Percentiles rank a stretch among this genome's conserved stretches.
phyloP scores from a whole-genome alignment of 1,139 yeast genomes.

The Geotrichum macrosporum region DNA sequence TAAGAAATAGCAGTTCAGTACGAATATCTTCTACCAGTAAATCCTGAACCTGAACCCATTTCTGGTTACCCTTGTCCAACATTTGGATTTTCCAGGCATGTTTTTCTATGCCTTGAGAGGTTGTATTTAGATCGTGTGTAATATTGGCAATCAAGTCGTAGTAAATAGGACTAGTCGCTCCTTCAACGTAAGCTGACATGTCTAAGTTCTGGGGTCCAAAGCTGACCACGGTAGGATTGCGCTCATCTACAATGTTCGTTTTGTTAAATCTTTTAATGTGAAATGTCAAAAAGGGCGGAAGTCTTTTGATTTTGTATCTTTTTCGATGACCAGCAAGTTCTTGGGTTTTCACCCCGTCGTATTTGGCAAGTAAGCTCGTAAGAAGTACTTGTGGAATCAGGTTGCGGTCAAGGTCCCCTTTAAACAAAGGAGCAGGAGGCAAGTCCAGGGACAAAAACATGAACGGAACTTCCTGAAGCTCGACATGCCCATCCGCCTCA shows the following conservation, averaged over 20 bases:
- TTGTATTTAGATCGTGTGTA: conserved; percentile 42
- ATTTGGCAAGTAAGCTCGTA: conserved; percentile 46
- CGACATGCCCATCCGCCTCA: conserved; percentile 15
- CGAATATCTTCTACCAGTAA: conserved; percentile 47
- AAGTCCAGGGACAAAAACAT: conserved; percentile 57
- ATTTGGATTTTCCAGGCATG: conserved; percentile 52
- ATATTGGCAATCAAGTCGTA: conserved; percentile 53
- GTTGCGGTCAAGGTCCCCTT: conserved; percentile 40
- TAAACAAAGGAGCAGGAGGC: conserved; percentile 56
- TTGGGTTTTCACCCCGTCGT: conserved; percentile 40
- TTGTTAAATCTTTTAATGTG: conserved; percentile 54
- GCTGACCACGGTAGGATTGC: conserved; percentile 62
- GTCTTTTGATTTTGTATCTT: conserved; percentile 42
- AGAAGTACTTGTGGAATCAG: conserved; percentile 54
- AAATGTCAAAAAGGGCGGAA: conserved; percentile 54
- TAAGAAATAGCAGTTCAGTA: conserved; percentile 56
- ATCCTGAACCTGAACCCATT: conserved; percentile 60
- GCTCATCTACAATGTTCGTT: conserved; percentile 37
- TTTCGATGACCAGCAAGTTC: conserved; percentile 38
- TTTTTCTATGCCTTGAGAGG: conserved; percentile 18
- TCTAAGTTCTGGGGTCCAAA: conserved; percentile 48
- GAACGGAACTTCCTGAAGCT: conserved; percentile 42
- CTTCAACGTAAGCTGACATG: conserved; percentile 38
- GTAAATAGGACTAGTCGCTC: conserved; percentile 24
- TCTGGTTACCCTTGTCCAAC: conserved; percentile 40